Evolutionary conservation across 441 rosid species (phyloP).

Genomic region (Hura crepitans): DNA sequence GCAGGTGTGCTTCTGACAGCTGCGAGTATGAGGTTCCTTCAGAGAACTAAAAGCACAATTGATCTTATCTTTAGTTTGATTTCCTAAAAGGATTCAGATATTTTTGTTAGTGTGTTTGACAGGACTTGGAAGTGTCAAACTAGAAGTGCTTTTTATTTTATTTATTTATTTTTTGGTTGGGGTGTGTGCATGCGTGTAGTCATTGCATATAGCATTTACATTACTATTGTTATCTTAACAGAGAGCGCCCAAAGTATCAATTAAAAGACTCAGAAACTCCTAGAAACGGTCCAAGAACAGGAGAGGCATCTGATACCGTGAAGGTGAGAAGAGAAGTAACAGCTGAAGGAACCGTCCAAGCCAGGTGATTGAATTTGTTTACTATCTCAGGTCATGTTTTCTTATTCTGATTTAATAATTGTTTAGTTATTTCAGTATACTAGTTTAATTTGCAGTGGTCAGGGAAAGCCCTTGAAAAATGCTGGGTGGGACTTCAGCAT

Average conservation of each 20-base stretch:
- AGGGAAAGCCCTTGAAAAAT: constrained; percentile 57
- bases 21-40: neutral
- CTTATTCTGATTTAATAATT: neutral
- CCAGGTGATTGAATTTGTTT: constrained; percentile 50
- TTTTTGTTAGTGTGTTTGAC: neutral
- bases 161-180: too few relatives aligned
- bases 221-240: constrained; percentile 29
- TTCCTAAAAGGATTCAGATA: neutral
- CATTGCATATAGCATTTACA: constrained; percentile 19
- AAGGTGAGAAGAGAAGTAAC: constrained; percentile 63
- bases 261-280: constrained; percentile 56
- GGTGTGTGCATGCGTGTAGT: neutral
- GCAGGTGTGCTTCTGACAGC: neutral
- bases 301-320: constrained; percentile 66
- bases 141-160: constrained; percentile 3
- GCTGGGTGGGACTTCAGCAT: constrained; percentile 98
- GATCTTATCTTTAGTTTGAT: neutral
- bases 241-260: constrained; percentile 87
- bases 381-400: constrained; percentile 34
- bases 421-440: constrained; percentile 23
- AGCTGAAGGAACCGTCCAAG: constrained; percentile 56
- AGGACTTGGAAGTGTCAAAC: constrained; percentile 14
- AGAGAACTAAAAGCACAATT: neutral
- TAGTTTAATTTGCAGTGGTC: constrained; percentile 45
- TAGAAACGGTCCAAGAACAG: constrained; percentile 42